These are phyloP conservation scores for Micractinium sp. DNA, from an alignment of 139 green algal genomes.

Conservation along the genomic window DNA sequence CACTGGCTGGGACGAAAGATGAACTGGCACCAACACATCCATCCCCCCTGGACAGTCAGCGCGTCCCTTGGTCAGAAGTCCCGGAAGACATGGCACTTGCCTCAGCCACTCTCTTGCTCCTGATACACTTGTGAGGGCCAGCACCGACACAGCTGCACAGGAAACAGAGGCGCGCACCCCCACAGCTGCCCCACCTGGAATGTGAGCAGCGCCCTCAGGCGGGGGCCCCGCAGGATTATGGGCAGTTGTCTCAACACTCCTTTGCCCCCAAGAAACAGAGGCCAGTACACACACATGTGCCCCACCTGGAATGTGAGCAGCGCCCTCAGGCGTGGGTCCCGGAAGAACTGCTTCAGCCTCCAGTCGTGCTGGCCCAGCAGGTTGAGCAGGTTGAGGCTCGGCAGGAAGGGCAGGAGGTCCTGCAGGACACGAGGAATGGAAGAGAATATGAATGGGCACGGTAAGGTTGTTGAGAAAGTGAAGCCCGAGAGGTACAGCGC, in stretches of 20 bases:
- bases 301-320: constrained; percentile 79
- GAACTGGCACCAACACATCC: too few relatives aligned
- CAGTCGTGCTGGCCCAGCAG: constrained; percentile 72
- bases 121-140: neutral
- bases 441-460: neutral
- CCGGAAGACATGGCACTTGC: too few relatives aligned
- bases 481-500: neutral
- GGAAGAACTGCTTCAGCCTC: constrained; percentile 75
- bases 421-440: neutral
- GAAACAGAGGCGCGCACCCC: too few relatives aligned
- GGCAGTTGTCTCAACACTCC: too few relatives aligned
- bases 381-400: constrained; percentile 61
- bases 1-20: too few relatives aligned
- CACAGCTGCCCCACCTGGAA: constrained; percentile 19
- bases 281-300: neutral
- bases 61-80: too few relatives aligned
- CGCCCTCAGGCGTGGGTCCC: constrained; percentile 63
- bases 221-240: constrained; percentile 74
- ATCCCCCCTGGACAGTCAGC: too few relatives aligned
- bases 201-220: constrained; percentile 74
- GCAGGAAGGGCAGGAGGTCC: constrained; percentile 71
- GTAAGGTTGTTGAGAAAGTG: neutral
- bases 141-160: too few relatives aligned
- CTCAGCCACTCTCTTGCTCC: too few relatives aligned
- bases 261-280: too few relatives aligned